Conservation (phyloP, 129 eudicot genomes). For the Pulicaria dysenterica region DNA sequence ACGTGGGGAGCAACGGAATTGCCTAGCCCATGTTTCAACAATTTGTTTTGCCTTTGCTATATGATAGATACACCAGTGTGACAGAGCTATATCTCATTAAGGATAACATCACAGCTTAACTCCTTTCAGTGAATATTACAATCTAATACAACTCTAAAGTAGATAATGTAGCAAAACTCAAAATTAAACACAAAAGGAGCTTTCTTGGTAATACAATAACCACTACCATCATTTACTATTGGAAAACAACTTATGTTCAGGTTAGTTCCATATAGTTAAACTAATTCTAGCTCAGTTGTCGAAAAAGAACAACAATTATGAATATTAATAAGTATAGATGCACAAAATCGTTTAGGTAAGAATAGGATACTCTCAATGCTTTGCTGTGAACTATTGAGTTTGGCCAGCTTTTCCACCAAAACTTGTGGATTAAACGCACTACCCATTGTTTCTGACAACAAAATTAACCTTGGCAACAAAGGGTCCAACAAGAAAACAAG, state of each 20-base stretch:
- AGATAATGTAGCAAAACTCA: neutral
- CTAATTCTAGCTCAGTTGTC: neutral
- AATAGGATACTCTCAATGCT: slow-evolving; percentile 96
- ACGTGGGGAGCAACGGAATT: slow-evolving; percentile 73
- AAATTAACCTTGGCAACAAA: too few relatives aligned
- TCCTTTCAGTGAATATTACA: neutral
- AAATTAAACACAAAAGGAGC: neutral
- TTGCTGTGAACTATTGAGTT: slow-evolving; percentile 85
- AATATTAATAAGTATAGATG: neutral
- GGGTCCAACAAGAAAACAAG: neutral
- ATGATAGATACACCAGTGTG: slow-evolving; percentile 96
- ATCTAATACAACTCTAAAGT: neutral
- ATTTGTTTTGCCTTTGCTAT: slow-evolving; percentile 87
- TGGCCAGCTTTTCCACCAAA: slow-evolving; percentile 77
- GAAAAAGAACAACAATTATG: neutral
- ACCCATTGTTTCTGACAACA: slow-evolving; percentile 46
- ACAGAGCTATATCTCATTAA: slow-evolving; percentile 62
- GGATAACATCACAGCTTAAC: slow-evolving; percentile 22
- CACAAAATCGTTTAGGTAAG: slow-evolving; percentile 1
- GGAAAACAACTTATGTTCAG: neutral
- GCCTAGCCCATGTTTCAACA: slow-evolving; percentile 91
- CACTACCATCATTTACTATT: too few relatives aligned
- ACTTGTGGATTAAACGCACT: slow-evolving; percentile 80
- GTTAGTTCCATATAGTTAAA: neutral
- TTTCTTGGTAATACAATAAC: neutral